These are phyloP conservation scores for Dactylellina leptospora DNA, from an alignment of 2,329 filamentous ascomycete species.

Conservation along the genomic window DNA sequence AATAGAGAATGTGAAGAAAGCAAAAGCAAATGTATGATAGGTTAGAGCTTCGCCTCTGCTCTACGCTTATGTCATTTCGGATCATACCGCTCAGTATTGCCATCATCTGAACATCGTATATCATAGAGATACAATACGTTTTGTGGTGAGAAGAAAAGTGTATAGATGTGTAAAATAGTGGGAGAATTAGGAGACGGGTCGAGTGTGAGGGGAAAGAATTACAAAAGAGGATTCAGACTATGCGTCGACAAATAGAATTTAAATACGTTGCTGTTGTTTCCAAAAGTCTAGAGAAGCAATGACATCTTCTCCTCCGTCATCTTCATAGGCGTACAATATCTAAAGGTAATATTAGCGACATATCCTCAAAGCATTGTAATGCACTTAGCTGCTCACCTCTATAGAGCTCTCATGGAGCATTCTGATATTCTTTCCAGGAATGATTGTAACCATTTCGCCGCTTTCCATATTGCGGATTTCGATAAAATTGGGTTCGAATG, in stretches of 20 bases:
- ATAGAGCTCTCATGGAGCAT: constrained; percentile 97
- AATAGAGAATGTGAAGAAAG: not conserved
- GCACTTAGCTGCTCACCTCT: constrained; percentile 72
- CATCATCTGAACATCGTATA: constrained; percentile 38
- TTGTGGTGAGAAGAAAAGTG: constrained; percentile 1
- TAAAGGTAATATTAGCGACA: constrained; percentile 60
- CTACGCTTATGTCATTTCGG: not conserved
- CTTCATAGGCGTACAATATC: constrained; percentile 98
- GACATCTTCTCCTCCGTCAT: constrained; percentile 82
- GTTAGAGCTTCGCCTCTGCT: not conserved
- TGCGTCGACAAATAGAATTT: too few relatives aligned
- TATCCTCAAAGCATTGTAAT: not conserved
- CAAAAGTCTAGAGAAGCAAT: constrained; percentile 97
- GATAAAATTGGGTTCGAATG: constrained; percentile 97
- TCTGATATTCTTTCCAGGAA: constrained; percentile 93
- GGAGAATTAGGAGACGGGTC: not conserved
- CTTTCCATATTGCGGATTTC: constrained; percentile 96
- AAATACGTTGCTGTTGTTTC: constrained; percentile 66
- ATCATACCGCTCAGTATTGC: constrained; percentile 28
- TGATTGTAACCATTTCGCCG: constrained; percentile 87
- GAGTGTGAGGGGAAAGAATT: not conserved
- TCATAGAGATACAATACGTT: constrained; percentile 21
- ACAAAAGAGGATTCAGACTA: too few relatives aligned
- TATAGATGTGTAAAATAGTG: not conserved
- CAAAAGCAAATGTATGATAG: not conserved